These are phyloP conservation scores for Russula virescens DNA, from an alignment of 768 basidiomycete species.

Conservation along the genomic window DNA sequence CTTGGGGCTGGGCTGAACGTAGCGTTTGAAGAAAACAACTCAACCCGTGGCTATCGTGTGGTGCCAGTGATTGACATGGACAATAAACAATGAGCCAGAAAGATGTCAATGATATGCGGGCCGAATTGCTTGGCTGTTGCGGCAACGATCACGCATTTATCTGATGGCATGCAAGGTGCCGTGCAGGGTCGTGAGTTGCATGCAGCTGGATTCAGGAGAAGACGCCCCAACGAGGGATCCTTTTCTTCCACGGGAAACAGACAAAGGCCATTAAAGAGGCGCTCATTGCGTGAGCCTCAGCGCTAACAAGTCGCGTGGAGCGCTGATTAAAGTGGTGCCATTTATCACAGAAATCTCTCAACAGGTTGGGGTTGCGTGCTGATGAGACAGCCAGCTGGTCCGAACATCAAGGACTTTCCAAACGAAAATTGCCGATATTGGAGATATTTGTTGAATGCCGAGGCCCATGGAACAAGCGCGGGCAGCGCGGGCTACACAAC, in stretches of 20 bases:
- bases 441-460: background rate
- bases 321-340: background rate
- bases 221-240: too few relatives aligned
- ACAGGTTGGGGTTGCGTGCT: background rate
- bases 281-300: too few relatives aligned
- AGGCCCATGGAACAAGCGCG: background rate
- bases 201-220: too few relatives aligned
- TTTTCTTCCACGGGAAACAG: too few relatives aligned
- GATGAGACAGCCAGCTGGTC: background rate
- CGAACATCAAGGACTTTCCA: background rate
- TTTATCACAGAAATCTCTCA: background rate
- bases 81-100: background rate
- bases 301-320: background rate
- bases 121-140: background rate
- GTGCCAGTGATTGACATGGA: background rate
- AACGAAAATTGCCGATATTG: conserved; percentile 9
- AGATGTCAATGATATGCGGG: background rate
- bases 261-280: too few relatives aligned
- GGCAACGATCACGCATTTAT: background rate
- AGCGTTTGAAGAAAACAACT: background rate
- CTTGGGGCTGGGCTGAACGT: background rate
- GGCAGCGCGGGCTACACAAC: background rate
- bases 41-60: too few relatives aligned
- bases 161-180: conserved; percentile 2
- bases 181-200: background rate